Conservation (phyloP, 768 basidiomycete species). For the Fomitopsis serialis region DNA sequence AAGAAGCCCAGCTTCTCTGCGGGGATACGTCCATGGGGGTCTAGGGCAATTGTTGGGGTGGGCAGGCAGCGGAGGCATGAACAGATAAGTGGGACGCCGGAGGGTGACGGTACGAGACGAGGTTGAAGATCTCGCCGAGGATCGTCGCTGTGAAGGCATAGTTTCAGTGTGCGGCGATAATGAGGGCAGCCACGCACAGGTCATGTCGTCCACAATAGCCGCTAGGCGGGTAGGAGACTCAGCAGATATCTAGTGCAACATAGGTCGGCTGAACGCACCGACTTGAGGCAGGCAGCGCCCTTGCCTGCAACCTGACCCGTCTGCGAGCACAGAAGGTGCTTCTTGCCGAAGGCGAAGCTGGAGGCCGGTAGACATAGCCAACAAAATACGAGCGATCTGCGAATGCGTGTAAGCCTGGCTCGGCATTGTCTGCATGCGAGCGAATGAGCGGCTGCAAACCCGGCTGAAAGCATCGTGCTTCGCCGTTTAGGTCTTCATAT, state of each 20-base stretch:
- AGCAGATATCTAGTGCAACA: not conserved
- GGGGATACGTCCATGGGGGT: constrained; percentile 95
- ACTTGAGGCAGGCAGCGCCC: constrained; percentile 93
- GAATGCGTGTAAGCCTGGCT: not conserved
- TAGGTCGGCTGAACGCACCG: constrained; percentile 45
- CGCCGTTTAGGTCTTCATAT: too few species aligned
- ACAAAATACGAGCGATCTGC: constrained; percentile 71
- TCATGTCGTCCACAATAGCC: constrained; percentile 97
- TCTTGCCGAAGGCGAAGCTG: constrained; percentile 98
- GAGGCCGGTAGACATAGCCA: constrained; percentile 75
- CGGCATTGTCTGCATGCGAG: not conserved
- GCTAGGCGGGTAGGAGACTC: constrained; percentile 30
- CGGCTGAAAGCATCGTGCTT: too few species aligned
- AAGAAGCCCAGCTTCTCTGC: constrained; percentile 92
- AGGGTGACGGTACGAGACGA: constrained; percentile 35
- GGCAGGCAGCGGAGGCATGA: not conserved
- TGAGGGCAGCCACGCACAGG: constrained; percentile 40
- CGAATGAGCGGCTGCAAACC: not conserved
- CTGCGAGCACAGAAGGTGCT: constrained; percentile 76
- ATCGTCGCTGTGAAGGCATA: constrained; percentile 68
- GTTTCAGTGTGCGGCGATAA: not conserved
- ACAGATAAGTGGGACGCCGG: constrained; percentile 62
- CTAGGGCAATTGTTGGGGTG: constrained; percentile 26
- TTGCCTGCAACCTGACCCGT: constrained; percentile 75
- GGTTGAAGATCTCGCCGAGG: constrained; percentile 82